Conservation (phyloP, 768 basidiomycete species). For the Clavaria fumosa region DNA sequence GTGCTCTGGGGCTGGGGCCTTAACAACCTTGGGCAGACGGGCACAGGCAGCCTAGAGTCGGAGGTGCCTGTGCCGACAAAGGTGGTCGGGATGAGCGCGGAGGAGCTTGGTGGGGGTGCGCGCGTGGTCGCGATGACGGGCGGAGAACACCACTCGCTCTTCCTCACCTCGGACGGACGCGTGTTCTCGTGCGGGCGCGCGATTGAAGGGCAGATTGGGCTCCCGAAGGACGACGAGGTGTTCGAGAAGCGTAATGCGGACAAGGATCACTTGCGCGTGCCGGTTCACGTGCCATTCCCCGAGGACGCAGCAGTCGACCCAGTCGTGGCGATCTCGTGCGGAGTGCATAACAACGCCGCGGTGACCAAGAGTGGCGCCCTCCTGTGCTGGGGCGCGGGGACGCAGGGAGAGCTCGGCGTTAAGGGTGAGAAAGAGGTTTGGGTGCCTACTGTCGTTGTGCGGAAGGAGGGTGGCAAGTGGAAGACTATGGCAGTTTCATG, state of each 20-base stretch:
- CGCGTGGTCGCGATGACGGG: constrained; percentile 59
- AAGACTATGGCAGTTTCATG: constrained; percentile 49
- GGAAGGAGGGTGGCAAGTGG: constrained; percentile 59
- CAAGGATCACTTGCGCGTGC: constrained; percentile 47
- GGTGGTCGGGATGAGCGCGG: constrained; percentile 47
- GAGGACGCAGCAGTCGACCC: constrained; percentile 48
- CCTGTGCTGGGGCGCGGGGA: constrained; percentile 68
- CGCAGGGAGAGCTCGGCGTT: constrained; percentile 60
- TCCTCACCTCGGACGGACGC: constrained; percentile 68
- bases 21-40: constrained; percentile 78
- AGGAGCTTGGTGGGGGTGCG: constrained; percentile 43
- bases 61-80: constrained; percentile 49
- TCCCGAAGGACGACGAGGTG: constrained; percentile 53
- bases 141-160: constrained; percentile 83
- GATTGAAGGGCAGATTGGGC: constrained; percentile 73
- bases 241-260: constrained; percentile 35
- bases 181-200: constrained; percentile 81
- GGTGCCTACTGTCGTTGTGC: constrained; percentile 53
- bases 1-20: constrained; percentile 93
- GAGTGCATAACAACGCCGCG: constrained; percentile 58
- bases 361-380: constrained; percentile 51
- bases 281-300: constrained; percentile 51
- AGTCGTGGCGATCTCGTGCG: constrained; percentile 49
- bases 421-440: constrained; percentile 42
- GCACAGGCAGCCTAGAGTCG: constrained; percentile 37